These are phyloP conservation scores for Monosiga brevicollis DNA, from an alignment of 78 protist species.

Conservation along the genomic window DNA sequence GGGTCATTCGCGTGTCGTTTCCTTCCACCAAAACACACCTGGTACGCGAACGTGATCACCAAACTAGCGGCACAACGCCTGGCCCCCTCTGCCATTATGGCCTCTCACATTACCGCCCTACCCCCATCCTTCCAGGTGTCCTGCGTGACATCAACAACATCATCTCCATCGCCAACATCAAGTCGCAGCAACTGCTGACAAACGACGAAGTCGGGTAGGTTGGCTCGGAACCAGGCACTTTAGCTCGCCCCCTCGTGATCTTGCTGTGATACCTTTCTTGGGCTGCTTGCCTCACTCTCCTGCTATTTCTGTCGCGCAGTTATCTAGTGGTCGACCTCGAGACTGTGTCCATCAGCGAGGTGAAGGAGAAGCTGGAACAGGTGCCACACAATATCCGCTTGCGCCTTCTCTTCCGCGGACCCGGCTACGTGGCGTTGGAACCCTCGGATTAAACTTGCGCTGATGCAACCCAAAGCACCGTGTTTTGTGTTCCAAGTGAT, in stretches of 20 bases:
- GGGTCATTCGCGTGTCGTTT: conserved; percentile 57
- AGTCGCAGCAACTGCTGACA: background rate
- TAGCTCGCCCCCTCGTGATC: too few species aligned
- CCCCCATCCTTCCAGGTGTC: background rate
- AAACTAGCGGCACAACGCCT: background rate
- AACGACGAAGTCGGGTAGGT: background rate
- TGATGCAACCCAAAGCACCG: too few species aligned
- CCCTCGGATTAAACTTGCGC: too few species aligned
- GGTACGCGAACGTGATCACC: conserved; percentile 61
- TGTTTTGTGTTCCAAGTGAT: too few species aligned
- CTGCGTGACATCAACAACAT: background rate
- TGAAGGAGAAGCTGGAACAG: background rate
- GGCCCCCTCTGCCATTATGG: background rate
- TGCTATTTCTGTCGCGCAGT: background rate
- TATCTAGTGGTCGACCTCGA: background rate
- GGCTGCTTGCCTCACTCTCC: too few species aligned
- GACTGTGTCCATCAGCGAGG: background rate
- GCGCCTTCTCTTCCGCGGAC: background rate
- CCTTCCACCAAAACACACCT: conserved; percentile 76
- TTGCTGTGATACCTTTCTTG: too few species aligned
- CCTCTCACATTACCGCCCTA: background rate
- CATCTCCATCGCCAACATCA: background rate
- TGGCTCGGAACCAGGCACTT: too few species aligned
- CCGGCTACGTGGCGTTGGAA: background rate
- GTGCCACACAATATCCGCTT: background rate